Evolutionary conservation across 2,329 filamentous ascomycete species (phyloP), one percentile per base, ranked within the genome.

Genomic region (Lachnellula occidentalis): DNA sequence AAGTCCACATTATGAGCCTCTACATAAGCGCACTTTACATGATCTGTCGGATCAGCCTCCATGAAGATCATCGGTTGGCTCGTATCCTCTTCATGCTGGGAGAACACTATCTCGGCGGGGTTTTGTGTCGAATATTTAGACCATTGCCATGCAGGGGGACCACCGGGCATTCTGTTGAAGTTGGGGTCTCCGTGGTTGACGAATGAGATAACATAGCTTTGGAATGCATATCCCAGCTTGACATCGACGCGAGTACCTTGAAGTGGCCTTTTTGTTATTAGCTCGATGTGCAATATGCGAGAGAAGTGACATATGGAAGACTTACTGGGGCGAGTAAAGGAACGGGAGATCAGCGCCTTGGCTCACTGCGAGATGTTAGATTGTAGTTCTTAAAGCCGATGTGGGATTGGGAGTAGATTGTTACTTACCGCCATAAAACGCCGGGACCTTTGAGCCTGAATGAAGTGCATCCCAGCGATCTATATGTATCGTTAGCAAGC

Each of bases 331-430:
- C 1, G 49, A 46, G 22, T 58, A 58, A 17, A 58, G 19, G 31
- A 54, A 58, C 7, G 51, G 46, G 39, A 58, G 50, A 7, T 60
- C 58, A 4, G 48, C 49, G 17, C 52, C 48, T 50, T 58, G 58
- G 31, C 45, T 45, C 4, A 57, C 56, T 45, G 37, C 45, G 36
- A 48, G 39, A 34, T 24, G 50, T 49, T 24, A 45, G 45, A 2
- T 3, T 39, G n/a, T 2, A 43, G 5, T 24, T 31, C 9, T 12
- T 31, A 9, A 14, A 43, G 12, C 19, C 3, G 3, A 31, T 31
- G 9, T 31, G 27, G 27, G 9, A 31, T 31, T 31, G 27, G 27
- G 19, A 11, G 11, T 21, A 19, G 3, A 21, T 17, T n/a, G 41
- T 5, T 17, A 43, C 41, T 43, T 43, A 22, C 41, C 19, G 11